Evolutionary conservation across 129 eudicot species (phyloP).

Genomic region (Pittosporum tobira): DNA sequence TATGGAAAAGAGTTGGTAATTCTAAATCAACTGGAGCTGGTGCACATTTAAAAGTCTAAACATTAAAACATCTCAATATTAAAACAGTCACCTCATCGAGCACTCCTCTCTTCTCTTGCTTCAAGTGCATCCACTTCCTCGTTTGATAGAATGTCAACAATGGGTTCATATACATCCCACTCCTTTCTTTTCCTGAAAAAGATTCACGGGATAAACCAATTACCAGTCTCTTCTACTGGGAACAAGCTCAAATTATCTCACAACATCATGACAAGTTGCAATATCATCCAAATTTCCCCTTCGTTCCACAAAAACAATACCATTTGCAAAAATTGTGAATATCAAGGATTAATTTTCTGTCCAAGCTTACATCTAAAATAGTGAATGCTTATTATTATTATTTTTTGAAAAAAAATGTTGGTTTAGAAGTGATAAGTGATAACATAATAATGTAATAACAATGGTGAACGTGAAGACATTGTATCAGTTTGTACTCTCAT

Average conservation of each 20-base stretch:
- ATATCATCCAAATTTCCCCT: not conserved
- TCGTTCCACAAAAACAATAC: no score
- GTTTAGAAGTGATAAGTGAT: no score
- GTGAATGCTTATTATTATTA: no score
- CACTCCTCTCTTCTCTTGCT: constrained; percentile 62
- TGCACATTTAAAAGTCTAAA: not conserved
- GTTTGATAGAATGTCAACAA: constrained; percentile 77
- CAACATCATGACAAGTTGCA: not conserved
- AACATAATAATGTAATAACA: no score
- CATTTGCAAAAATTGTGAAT: no score
- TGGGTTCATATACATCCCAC: constrained; percentile 86
- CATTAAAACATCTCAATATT: not conserved
- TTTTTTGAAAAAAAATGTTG: no score
- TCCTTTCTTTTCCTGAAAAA: constrained; percentile 79
- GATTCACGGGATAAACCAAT: not conserved
- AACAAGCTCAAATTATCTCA: not conserved
- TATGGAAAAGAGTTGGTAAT: not conserved
- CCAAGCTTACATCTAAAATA: no score
- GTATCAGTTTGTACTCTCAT: no score
- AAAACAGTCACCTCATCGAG: constrained; percentile 17
- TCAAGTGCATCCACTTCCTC: constrained; percentile 90
- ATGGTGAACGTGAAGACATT: no score
- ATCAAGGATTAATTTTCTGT: no score
- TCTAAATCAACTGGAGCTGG: not conserved
- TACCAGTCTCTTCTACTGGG: not conserved